A percentile compares a stretch with the other conserved stretches of the same genome.
Evolutionary conservation across 345 rosid genomes (phyloP).

Genomic region (Moringa oleifera): DNA sequence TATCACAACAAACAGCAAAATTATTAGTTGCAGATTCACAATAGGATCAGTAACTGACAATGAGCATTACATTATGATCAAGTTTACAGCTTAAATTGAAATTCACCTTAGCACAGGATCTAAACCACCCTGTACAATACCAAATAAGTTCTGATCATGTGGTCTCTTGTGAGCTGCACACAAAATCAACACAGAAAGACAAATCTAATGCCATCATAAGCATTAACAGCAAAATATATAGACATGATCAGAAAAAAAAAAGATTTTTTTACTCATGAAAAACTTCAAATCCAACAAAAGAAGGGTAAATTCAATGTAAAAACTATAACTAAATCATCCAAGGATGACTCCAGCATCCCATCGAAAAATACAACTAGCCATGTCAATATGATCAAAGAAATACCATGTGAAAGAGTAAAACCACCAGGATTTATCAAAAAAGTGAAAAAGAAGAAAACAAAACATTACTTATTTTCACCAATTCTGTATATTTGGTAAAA

Average conservation of each 20-base stretch:
- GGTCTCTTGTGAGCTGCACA: constrained; percentile 68
- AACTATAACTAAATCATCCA: too few species aligned
- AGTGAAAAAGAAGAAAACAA: too few species aligned
- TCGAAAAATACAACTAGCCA: not conserved
- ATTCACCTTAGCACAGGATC: constrained; percentile 68
- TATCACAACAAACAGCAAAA: not conserved
- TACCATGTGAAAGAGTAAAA: too few species aligned
- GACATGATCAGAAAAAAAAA: not conserved
- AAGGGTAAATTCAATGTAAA: too few species aligned
- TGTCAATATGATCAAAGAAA: too few species aligned
- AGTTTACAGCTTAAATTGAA: constrained; percentile 1
- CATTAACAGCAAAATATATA: not conserved
- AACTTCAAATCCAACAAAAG: too few species aligned
- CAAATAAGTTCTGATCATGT: constrained; percentile 70
- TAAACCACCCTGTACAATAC: constrained; percentile 76
- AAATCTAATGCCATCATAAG: constrained; percentile 11
- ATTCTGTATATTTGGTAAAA: too few species aligned
- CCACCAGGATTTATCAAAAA: too few species aligned
- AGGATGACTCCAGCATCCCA: not conserved
- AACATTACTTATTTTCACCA: too few species aligned
- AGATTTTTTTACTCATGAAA: too few species aligned
- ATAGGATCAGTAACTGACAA: not conserved
- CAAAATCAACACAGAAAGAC: constrained; percentile 4
- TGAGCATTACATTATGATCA: constrained; percentile 1
- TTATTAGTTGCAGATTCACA: not conserved